Evolutionary conservation across 768 basidiomycete genomes (phyloP), one percentile per base, ranked within the genome.

Genomic region (Collybia mongolica): DNA sequence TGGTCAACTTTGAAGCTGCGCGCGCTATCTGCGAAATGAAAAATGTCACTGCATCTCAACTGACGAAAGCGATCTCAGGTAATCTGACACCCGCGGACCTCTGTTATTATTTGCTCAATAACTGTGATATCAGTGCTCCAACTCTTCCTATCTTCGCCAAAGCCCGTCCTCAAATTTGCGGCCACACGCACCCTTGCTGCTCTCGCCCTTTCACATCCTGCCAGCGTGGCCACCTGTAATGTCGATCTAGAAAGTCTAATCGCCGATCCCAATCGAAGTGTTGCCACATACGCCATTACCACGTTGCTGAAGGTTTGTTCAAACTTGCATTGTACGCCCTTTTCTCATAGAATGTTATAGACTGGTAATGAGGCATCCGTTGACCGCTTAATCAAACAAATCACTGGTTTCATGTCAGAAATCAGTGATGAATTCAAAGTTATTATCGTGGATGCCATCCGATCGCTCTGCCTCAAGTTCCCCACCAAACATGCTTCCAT

Each of bases 351-450:
- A 38, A 53, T 54, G 43, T 28, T 56, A 1, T 61, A 94, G 93
- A 99, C 97, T 26, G 97, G 97, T 19, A 98, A 98, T 68, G 97
- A 99, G 69, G 94, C 94, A 6, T 98, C 95, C 1, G 97, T 99
- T 32, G 97, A 99, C 71, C 86, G 97, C 44, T 81, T 99, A 55
- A 98, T 99, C 86, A 98, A 98, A 68, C 96, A 98, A 71, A 99
- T 99, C 57, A 90, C 93, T 23, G 89, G 93, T 36, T 99, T 99
- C 77, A 97, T 99, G 95, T 82, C 88, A 50, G 97, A 99, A 69
- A 98, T 99, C 71, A 96, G 93, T 57, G 97, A 99, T 69, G 97
- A 99, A 71, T 99, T 99, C 83, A 98, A 98, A 76, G 95, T 98
- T 65, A 97, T 99, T 72, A 97, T 99, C 43, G 97, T 99, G 49